These are phyloP conservation scores for Tardiomyces depauwii DNA, from an alignment of 1,139 yeast genomes.

Conservation along the genomic window DNA sequence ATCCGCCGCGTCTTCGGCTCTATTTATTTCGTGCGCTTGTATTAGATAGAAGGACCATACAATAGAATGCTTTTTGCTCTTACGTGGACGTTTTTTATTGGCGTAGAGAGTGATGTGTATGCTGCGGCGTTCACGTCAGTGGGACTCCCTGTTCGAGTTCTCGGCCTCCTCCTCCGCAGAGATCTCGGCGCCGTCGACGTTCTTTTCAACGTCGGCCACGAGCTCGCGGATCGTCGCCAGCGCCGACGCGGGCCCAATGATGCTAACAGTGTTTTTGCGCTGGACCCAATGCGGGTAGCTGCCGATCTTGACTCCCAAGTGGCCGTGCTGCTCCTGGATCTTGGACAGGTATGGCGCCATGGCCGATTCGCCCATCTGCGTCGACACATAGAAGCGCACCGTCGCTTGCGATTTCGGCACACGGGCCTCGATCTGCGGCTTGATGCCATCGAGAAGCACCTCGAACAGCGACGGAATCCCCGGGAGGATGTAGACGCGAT, in stretches of 20 bases:
- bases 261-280: conserved; percentile 57
- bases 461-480: conserved; percentile 72
- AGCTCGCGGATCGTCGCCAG: conserved; percentile 31
- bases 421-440: conserved; percentile 23
- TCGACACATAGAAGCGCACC: conserved; percentile 49
- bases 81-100: background rate
- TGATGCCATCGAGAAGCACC: conserved; percentile 35
- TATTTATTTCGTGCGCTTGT: background rate
- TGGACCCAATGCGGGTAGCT: conserved; percentile 70
- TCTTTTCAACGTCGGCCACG: conserved; percentile 35
- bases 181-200: conserved; percentile 45
- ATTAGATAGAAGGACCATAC: too few relatives aligned
- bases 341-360: conserved; percentile 53
- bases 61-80: too few relatives aligned
- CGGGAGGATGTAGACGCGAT: conserved; percentile 60
- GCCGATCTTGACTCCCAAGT: conserved; percentile 52
- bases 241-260: conserved; percentile 43
- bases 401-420: conserved; percentile 26
- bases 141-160: background rate
- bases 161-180: conserved; percentile 42
- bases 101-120: background rate
- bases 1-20: background rate
- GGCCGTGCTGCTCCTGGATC: conserved; percentile 39
- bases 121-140: background rate
- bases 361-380: conserved; percentile 49